Evolutionary conservation across 1,284 basidiomycete genomes (phyloP).

Genomic region (Tausonia pullulans): DNA sequence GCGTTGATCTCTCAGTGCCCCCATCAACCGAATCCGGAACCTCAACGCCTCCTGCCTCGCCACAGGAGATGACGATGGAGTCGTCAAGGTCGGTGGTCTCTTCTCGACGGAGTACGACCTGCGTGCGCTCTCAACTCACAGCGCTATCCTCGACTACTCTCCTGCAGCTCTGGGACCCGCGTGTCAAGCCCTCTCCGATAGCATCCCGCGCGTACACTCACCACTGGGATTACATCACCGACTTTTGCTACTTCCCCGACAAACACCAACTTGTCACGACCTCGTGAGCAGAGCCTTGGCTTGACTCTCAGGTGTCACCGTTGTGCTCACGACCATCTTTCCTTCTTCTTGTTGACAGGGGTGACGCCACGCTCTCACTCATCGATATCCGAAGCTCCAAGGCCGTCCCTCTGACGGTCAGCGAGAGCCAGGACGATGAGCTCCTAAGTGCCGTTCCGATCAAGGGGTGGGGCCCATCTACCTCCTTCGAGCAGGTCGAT

Average conservation of each 20-base stretch:
- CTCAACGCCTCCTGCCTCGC: conserved; percentile 58
- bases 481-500: not conserved
- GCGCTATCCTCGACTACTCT: not conserved
- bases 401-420: conserved; percentile 58
- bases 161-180: conserved; percentile 76
- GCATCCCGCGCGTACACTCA: conserved; percentile 54
- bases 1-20: conserved; percentile 43
- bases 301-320: not conserved
- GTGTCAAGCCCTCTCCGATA: conserved; percentile 27
- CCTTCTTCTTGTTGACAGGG: conserved; percentile 40
- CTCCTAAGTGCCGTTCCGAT: conserved; percentile 72
- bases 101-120: not conserved
- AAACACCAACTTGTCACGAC: conserved; percentile 75
- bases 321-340: not conserved
- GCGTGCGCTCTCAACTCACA: not conserved
- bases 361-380: conserved; percentile 81
- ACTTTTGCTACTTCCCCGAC: conserved; percentile 75
- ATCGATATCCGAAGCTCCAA: conserved; percentile 76
- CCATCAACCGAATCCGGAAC: conserved; percentile 70
- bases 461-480: conserved; percentile 47
- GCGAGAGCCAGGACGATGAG: conserved; percentile 94
- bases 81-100: conserved; percentile 58
- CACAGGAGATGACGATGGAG: conserved; percentile 87
- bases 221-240: conserved; percentile 92
- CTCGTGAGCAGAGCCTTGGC: conserved; percentile 44